Percentiles rank a stretch among this genome's conserved stretches.
phyloP scores from a whole-genome alignment of 768 basidiomycete species.

The Rhizopogon rudus region DNA sequence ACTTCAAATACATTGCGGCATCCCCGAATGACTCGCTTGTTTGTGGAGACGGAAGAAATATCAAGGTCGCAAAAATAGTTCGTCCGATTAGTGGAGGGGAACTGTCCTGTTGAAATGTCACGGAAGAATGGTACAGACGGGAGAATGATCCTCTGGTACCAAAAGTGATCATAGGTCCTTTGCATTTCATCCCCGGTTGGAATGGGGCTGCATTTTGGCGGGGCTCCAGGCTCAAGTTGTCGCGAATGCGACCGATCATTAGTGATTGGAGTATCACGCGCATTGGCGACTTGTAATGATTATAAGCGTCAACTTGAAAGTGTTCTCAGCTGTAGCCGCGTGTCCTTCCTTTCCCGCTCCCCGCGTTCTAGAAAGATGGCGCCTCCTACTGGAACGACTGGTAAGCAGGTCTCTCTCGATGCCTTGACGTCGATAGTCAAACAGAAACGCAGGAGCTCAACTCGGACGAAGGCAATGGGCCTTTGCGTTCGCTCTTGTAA shows the following conservation, averaged over 20 bases:
- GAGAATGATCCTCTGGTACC: too few relatives aligned
- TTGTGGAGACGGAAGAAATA: background rate
- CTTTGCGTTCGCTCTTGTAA: slow-evolving; percentile 64
- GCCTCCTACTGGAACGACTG: slow-evolving; percentile 37
- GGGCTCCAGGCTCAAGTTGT: background rate
- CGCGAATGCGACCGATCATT: too few relatives aligned
- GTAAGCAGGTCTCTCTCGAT: slow-evolving; percentile 17
- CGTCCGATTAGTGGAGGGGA: background rate
- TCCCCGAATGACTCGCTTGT: too few relatives aligned
- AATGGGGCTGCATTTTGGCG: background rate
- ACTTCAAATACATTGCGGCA: too few relatives aligned
- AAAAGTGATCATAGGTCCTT: slow-evolving; percentile 3
- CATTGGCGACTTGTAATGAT: background rate
- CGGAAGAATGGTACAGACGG: too few relatives aligned
- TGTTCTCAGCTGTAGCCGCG: background rate
- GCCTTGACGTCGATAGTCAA: background rate
- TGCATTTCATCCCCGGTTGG: slow-evolving; percentile 2
- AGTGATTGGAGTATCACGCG: background rate
- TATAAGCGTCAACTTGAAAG: slow-evolving; percentile 1
- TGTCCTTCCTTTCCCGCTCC: slow-evolving; percentile 3
- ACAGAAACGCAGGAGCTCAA: slow-evolving; percentile 26
- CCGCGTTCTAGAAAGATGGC: slow-evolving; percentile 24
- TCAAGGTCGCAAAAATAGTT: too few relatives aligned
- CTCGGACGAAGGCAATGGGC: slow-evolving; percentile 42
- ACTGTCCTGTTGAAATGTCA: too few relatives aligned